Base-by-base conservation (phyloP, 352 stramenopile genomes). In the Hyaloperonospora arabidopsidis region DNA sequence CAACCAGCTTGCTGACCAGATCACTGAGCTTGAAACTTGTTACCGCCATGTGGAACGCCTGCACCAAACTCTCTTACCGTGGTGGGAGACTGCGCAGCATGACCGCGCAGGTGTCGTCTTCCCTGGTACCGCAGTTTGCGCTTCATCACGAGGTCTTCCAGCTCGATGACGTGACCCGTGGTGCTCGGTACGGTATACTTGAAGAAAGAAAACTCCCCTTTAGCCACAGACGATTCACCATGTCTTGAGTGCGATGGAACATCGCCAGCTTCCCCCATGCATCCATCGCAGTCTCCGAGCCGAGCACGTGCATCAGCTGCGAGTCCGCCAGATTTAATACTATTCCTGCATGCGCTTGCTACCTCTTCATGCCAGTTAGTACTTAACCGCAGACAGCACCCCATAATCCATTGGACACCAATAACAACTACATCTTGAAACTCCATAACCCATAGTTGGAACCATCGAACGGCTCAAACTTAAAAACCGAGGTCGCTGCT, bases 371-470 rank as follows among this genome's bases (percentile, higher is more conserved):
- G 17, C 4, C 23, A 11, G n/a, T n/a, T 29, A 18, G 2, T 8
- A 29, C 40, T 5, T 47, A n/a, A 10, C 40, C 40, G 7, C 1
- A 12, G 18, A 47, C 14, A 1, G 23, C 40, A 10, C 40, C 18
- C 17, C 40, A 47, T 19, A 47, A 47, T n/a, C 40, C 17, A 5
- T 47, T 47, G 17, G 18, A 29, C 40, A 47, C 23, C 7, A 47
- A 29, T 14, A 18, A 47, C 40, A 47, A 29, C 40, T 47, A n/a
- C 17, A 47, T 47, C 18, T 47, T 47, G 17, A 28, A 47, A 19
- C 40, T 47, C 19, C 40, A 47, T 10, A 47, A 15, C 21, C 17
- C 40, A 15, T 47, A 29, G 14, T 47, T 47, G 5, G 40, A 47
- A 12, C 40, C 40, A 19, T 47, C 40, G 21, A 47, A 47, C 22